Base-by-base conservation (phyloP, 83 land plant genomes). In the Picea engelmannii region DNA sequence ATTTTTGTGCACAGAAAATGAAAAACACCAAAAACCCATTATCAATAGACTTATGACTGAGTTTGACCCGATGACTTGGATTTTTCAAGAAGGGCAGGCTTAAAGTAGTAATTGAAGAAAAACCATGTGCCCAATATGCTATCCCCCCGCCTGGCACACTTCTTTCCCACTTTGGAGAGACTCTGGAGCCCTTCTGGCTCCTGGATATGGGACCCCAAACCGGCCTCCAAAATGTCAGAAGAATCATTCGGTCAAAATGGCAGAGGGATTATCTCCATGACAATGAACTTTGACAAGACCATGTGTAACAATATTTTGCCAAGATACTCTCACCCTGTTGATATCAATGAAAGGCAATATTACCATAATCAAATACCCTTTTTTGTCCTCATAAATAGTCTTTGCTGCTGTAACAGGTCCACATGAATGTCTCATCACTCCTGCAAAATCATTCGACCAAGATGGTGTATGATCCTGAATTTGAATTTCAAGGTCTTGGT, bases 371-470 rank as follows among this genome's bases (percentile, higher is more conserved):
- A n/a, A n/a, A n/a, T n/a, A 92, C 38, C 94, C 89, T 68, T 87
- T 84, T 60, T 90, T 92, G 68, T 92, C 94, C 86, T 92, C 94
- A 68, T 92, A 92, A 1, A 92, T 86, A 3, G 92, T 83, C 81
- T 92, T 92, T 21, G 94, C 92, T 82, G 90, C 94, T 64, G 92
- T 90, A 6, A 90, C 92, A 13, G 94, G 94, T 5, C 94, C 94
- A 64, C 74, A 84, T 6, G 84, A 84, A 75, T 88, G 83, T 60
- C 81, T 87, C 90, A 92, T 88, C 8, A 89, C 92, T 76, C 94
- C 94, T 23, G 84, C 84, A 64, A 92, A 90, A 5, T 90, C 89
- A 49, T 82, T 78, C 69, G 82, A 73, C 94, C 94, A 92, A 23
- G n/a, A n/a, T n/a, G n/a, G n/a, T n/a, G n/a, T n/a, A n/a, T n/a